These are phyloP conservation scores for Drechmeria coniospora DNA, from an alignment of 2,329 filamentous ascomycete genomes.

Conservation along the genomic window DNA sequence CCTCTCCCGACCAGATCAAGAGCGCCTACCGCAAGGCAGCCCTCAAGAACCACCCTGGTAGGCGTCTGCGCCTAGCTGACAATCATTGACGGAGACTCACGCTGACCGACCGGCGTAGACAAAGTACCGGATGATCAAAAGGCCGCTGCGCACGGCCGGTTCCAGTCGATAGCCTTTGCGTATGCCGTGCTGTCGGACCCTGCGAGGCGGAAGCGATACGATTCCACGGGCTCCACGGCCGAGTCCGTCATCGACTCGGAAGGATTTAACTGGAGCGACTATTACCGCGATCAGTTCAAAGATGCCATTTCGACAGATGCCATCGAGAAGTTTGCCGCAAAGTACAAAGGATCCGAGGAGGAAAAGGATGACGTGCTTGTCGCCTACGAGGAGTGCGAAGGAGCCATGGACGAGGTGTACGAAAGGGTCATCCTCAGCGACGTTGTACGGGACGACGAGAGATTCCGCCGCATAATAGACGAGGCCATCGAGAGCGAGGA, in stretches of 20 bases:
- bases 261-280: constrained; percentile 81
- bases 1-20: constrained; percentile 69
- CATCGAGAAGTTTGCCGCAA: constrained; percentile 58
- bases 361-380: constrained; percentile 64
- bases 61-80: constrained; percentile 5
- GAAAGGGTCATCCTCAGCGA: constrained; percentile 76
- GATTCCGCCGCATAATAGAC: constrained; percentile 70
- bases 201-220: constrained; percentile 68
- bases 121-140: constrained; percentile 58
- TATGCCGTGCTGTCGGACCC: constrained; percentile 85
- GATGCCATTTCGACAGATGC: constrained; percentile 59
- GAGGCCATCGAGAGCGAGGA: constrained; percentile 57
- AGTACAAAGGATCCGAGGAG: constrained; percentile 78
- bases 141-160: constrained; percentile 58
- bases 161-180: constrained; percentile 85
- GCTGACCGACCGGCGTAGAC: constrained; percentile 34
- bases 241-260: constrained; percentile 65
- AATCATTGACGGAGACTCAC: neutral
- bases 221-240: constrained; percentile 75
- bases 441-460: constrained; percentile 67
- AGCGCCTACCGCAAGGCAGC: constrained; percentile 83
- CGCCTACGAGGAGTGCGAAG: constrained; percentile 59
- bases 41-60: constrained; percentile 74
- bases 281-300: constrained; percentile 72
- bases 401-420: constrained; percentile 65